Evolutionary conservation across 2,329 filamentous ascomycete genomes (phyloP).

Genomic region (Hypoxylon sp.): DNA sequence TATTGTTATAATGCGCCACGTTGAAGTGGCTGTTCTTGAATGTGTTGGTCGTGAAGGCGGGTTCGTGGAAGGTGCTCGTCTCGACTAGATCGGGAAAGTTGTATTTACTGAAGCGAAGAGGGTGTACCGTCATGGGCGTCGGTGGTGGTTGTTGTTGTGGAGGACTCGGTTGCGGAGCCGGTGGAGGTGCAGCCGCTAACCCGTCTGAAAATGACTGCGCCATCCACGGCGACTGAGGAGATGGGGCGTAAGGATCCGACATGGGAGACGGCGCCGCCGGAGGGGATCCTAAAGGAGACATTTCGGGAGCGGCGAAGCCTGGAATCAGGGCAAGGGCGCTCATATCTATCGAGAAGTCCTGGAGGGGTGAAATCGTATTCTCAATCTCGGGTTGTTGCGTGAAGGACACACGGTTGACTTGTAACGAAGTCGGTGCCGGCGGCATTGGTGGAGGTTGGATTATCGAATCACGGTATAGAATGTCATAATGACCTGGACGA

Average conservation of each 20-base stretch:
- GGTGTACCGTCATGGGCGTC: constrained; percentile 52
- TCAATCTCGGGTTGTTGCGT: constrained; percentile 59
- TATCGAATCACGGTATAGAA: constrained; percentile 74
- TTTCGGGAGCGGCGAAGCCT: constrained; percentile 52
- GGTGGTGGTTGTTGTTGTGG: constrained; percentile 43
- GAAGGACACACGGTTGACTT: constrained; percentile 66
- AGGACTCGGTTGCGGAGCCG: constrained; percentile 51
- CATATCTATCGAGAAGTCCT: constrained; percentile 58
- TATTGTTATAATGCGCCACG: constrained; percentile 74
- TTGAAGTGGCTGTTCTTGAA: constrained; percentile 77
- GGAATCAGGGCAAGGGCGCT: constrained; percentile 61
- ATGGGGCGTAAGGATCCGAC: constrained; percentile 49
- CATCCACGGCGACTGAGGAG: constrained; percentile 55
- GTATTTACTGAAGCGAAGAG: constrained; percentile 67
- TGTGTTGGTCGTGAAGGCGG: constrained; percentile 65
- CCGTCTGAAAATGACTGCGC: constrained; percentile 51
- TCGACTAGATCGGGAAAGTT: constrained; percentile 59
- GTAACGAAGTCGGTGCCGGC: constrained; percentile 54
- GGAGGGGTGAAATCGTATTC: constrained; percentile 55
- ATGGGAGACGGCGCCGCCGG: constrained; percentile 51
- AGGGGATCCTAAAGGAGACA: constrained; percentile 53
- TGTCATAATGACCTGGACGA: constrained; percentile 90
- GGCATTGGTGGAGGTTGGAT: constrained; percentile 46
- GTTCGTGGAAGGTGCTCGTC: constrained; percentile 55
- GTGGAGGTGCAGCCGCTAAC: constrained; percentile 46